phyloP scores from a whole-genome alignment of 73 alveolate species.

The Tetrahymena borealis region DNA sequence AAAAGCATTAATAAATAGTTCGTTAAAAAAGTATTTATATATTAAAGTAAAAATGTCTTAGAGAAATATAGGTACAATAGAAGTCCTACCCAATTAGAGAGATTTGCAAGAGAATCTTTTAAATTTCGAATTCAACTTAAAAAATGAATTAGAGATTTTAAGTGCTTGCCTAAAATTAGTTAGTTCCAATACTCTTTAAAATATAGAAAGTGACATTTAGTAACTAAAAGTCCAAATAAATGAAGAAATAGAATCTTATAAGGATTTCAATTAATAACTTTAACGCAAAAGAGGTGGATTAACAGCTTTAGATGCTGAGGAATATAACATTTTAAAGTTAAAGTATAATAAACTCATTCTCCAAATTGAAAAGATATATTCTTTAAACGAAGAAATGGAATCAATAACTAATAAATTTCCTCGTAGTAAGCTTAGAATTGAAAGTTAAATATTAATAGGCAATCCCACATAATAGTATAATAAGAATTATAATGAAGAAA shows the following conservation, averaged over 20 bases:
- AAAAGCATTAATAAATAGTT: too few relatives aligned
- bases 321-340: neutral
- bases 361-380: neutral
- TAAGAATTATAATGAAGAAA: neutral
- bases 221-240: neutral
- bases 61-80: neutral
- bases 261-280: neutral
- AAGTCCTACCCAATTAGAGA: neutral
- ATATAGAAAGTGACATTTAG: neutral
- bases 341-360: neutral
- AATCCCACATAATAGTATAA: neutral
- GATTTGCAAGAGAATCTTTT: neutral
- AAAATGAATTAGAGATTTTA: neutral
- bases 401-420: neutral
- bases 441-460: neutral
- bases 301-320: neutral
- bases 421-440: neutral
- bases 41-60: neutral
- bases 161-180: neutral
- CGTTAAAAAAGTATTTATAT: neutral
- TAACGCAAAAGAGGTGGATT: neutral
- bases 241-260: neutral
- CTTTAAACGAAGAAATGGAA: neutral
- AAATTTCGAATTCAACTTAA: neutral
- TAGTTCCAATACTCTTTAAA: neutral